Evolutionary conservation across 768 basidiomycete genomes (phyloP), one percentile per base, ranked within the genome.

Genomic region (Termitomyces sp.): DNA sequence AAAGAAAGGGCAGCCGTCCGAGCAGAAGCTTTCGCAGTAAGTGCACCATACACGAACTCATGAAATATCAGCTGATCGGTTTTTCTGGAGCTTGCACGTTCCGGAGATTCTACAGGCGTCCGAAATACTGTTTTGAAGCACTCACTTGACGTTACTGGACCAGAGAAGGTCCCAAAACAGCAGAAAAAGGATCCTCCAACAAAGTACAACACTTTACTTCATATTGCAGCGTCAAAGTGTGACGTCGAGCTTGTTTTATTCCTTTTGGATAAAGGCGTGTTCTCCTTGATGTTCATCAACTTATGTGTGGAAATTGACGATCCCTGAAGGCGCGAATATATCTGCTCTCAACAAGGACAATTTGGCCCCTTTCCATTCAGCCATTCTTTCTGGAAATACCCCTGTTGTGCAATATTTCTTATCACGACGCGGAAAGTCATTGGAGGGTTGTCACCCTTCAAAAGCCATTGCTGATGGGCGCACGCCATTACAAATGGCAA

Each of bases 401-500:
- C 54, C 58, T 23, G 67, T 69, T 54, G 72, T 72, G 3, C 64
- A 62, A 47, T 72, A 66, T 59, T 69, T 73, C 55, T 57, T 74
- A 39, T 58, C 65, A n/a, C 67, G 68, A 30, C 69, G 69, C 32
- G 63, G 66, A 39, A 69, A 66, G 58, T 52, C 64, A 19, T 63
- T 65, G 8, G 68, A 70, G 25, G 67, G 67, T 25, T 73, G 68
- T 42, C 72, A 74, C 59, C 70, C 73, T 8, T 72, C 70, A 9
- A 74, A 74, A 60, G 68, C 69, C 43, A 63, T 68, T 37, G 58
- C 66, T 19, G 71, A 72, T 56, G 72, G 72, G 5, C 66, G 65
- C 14, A 72, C 72, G 0, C 73, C 72, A 30, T 64, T 74, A 52
- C 71, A 73, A 57, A 60, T 76, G 30, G 72, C 73, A 14, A 68